These are phyloP conservation scores for Zychaea mexicana DNA, from an alignment of 371 early-diverging fungal genomes.

Conservation along the genomic window DNA sequence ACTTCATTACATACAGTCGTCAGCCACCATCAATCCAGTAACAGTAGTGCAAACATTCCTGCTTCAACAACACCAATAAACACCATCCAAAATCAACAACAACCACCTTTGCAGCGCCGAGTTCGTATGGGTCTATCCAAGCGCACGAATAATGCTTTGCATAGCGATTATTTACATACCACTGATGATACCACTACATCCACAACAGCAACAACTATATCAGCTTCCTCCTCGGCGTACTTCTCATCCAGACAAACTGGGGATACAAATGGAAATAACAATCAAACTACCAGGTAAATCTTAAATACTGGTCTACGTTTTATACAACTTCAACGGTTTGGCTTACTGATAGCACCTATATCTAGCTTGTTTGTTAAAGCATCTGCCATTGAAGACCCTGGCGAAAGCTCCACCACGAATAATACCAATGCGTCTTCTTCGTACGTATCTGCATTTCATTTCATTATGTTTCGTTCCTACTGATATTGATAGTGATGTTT, in stretches of 20 bases:
- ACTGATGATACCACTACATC: neutral
- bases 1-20: too few relatives aligned
- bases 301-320: too few relatives aligned
- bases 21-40: too few relatives aligned
- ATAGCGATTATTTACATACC: neutral
- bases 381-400: neutral
- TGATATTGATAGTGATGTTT: too few relatives aligned
- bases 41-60: too few relatives aligned
- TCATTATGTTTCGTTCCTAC: neutral
- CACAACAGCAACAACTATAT: neutral
- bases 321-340: too few relatives aligned
- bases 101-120: slow-evolving; percentile 14
- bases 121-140: slow-evolving; percentile 37
- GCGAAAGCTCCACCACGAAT: neutral
- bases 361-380: neutral
- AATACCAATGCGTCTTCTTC: neutral
- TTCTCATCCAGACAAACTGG: too few relatives aligned
- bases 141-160: slow-evolving; percentile 8
- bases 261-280: neutral
- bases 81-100: neutral
- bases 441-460: neutral
- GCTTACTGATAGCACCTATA: too few relatives aligned
- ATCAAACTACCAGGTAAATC: neutral
- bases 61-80: neutral
- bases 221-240: too few relatives aligned